Evolutionary conservation across 106 monocot species (phyloP).

Genomic region (Agapanthus africanus): DNA sequence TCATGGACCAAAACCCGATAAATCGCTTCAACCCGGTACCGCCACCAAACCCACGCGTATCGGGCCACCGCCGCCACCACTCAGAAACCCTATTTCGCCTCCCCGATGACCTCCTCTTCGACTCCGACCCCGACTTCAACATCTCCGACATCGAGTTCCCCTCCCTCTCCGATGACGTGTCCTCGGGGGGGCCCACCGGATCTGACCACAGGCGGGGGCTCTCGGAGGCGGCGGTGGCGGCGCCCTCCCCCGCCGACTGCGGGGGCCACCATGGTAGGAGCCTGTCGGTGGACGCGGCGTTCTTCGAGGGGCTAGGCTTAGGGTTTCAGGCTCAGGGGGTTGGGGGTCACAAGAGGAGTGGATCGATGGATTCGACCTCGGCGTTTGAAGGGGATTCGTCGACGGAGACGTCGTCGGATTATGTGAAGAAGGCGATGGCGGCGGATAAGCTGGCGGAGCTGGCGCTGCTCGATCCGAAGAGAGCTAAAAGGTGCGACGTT

Average conservation of each 20-base stretch:
- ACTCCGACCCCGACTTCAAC: conserved; percentile 63
- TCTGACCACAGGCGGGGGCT: conserved; percentile 70
- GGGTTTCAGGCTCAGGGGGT: conserved; percentile 19
- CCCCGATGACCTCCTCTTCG: conserved; percentile 63
- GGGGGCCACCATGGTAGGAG: conserved; percentile 43
- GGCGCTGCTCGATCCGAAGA: conserved; percentile 78
- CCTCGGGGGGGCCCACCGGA: conserved; percentile 37
- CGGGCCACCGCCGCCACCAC: conserved; percentile 66
- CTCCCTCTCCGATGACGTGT: conserved; percentile 8
- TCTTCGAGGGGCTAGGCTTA: conserved; percentile 34
- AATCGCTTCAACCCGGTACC: neutral
- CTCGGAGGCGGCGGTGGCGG: neutral
- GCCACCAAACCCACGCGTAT: neutral
- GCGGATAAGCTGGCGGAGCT: conserved; percentile 82
- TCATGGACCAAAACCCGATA: too few relatives aligned
- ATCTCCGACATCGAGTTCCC: conserved; percentile 37
- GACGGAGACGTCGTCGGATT: conserved; percentile 16
- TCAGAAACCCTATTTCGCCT: conserved; percentile 83
- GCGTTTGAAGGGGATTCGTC: conserved; percentile 53
- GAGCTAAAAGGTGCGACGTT: conserved; percentile 70
- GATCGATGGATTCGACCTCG: conserved; percentile 48
- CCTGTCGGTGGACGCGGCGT: conserved; percentile 54
- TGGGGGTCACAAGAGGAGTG: conserved; percentile 39
- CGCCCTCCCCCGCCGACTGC: neutral
- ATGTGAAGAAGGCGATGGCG: conserved; percentile 28